Base-by-base conservation (phyloP, 2,329 filamentous ascomycete species). In the Trichoderma lentiforme region DNA sequence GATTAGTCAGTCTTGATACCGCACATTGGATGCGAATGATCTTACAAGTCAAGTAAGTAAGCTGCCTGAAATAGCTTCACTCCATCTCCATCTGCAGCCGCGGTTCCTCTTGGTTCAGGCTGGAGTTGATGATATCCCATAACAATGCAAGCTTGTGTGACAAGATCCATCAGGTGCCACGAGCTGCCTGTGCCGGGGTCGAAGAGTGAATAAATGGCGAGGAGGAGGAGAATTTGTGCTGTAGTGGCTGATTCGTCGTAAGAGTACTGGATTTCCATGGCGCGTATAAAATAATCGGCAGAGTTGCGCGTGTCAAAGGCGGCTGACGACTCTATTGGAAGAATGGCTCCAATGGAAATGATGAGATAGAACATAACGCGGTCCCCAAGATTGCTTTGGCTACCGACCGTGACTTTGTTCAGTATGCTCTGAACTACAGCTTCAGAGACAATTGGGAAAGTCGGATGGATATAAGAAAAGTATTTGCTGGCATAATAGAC, bases 121-220 rank as follows among this genome's bases (percentile, higher is more conserved):
- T 51, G 43, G 9, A 51, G 43, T 6, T 51, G 43, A 21, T 51
- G 43, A 51, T 51, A 51, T n/a, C 43, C 43, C n/a, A 51, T 51
- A 6, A 12, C 43, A 51, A 51, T 51, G 9, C 43, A 51, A 51
- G 43, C 69, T 51, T 71, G 69, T 14, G 30, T 71, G 32, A 39
- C 69, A 39, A 71, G 69, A 24, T 71, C 69, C 21, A 71, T 60
- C 8, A 71, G 51, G 24, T 71, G 69, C 69, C 69, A 71, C 15
- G 69, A 71, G 21, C 18, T 71, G 32, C 69, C 69, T 5, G 51
- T 71, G 5, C 60, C 65, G 21, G 69, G 60, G 43, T 71, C 69
- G 8, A 71, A 71, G 21, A 71, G 51, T n/a, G 69, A 71, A 47
- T 47, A 71, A 15, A 71, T 63, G 9, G 69, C 65, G 34, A 71